Evolutionary conservation across 1,139 yeast genomes (phyloP), one percentile per base, ranked within the genome.

Genomic region (Geotrichum australiense): DNA sequence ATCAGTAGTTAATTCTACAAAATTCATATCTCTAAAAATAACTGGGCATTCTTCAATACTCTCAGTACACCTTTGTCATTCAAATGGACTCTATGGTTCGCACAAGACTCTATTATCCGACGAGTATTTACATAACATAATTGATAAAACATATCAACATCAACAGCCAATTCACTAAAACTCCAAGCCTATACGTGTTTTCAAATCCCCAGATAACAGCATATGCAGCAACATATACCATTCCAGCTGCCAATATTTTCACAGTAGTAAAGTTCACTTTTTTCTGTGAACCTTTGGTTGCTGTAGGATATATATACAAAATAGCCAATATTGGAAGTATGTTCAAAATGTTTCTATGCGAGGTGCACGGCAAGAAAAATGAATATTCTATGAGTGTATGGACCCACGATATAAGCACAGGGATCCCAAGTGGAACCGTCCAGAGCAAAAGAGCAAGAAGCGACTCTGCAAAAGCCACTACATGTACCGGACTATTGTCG

Each of bases 321-420:
- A 56, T 55, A 14, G 53, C 31, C 3, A 54, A 35, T 16, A 57
- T 49, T 0, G 68, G 67, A 8, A 62, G 47, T 3, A 56, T 51
- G 4, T 64, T 51, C 4, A 54, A 35, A 11, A 62, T 43, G 42
- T 62, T 62, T 39, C 56, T 51, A 25, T 52, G 48, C 1, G 64
- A 52, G 1, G 64, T 53, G 33, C 63, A 61, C 7, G 57, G 41
- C 23, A 32, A 54, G 36, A 55, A 45, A 10, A 58, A 46, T 56
- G 65, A 55, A 26, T 55, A 47, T 27, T 52, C 46, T 26, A 54
- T 53, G 40, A 62, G 48, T 29, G 63, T 62, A 35, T 58, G 61
- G 6, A 54, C 41, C 68, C 68, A 64, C 3, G 65, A 64, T 1
- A 54, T 56, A 14, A 61, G 35, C 5, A 62, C 52, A 1, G 68